These are phyloP conservation scores for Trichoderma atroviride DNA, from an alignment of 2,329 filamentous ascomycete genomes.

Conservation along the genomic window DNA sequence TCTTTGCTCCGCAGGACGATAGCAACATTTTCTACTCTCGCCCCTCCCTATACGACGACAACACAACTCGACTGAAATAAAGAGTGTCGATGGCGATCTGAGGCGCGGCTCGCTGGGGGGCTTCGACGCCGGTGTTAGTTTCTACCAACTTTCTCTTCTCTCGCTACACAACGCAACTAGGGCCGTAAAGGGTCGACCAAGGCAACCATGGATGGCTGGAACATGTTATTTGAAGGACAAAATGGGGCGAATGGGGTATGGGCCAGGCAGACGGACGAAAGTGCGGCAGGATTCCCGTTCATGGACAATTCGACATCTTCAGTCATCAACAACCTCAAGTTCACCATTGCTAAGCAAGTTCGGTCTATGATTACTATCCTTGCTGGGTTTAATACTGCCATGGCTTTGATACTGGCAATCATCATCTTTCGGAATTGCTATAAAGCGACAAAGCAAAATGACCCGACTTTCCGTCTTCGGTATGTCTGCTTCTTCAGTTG, in stretches of 20 bases:
- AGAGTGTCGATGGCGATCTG: slow-evolving; percentile 22
- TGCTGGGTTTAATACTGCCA: slow-evolving; percentile 62
- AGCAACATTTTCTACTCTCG: neutral
- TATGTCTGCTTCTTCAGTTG: slow-evolving; percentile 31
- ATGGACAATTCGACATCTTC: slow-evolving; percentile 48
- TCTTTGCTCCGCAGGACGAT: slow-evolving; percentile 19
- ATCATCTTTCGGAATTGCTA: slow-evolving; percentile 63
- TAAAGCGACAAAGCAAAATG: slow-evolving; percentile 46
- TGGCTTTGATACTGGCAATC: slow-evolving; percentile 57
- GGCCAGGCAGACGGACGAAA: slow-evolving; percentile 20
- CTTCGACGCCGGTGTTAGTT: slow-evolving; percentile 5
- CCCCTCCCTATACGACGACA: neutral
- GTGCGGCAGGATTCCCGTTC: slow-evolving; percentile 36
- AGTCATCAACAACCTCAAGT: slow-evolving; percentile 55
- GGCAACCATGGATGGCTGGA: slow-evolving; percentile 6
- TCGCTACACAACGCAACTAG: neutral
- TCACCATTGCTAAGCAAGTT: slow-evolving; percentile 58
- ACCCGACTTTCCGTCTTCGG: slow-evolving; percentile 47
- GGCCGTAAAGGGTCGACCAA: slow-evolving; percentile 23
- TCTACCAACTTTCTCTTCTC: neutral
- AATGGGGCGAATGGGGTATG: slow-evolving; percentile 26
- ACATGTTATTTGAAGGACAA: slow-evolving; percentile 19
- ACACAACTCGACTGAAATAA: neutral
- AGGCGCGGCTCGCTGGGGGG: slow-evolving; percentile 11
- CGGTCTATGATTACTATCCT: slow-evolving; percentile 64